These are phyloP conservation scores for Fusarium sp. DNA, from an alignment of 2,329 filamentous ascomycete genomes.

Conservation along the genomic window DNA sequence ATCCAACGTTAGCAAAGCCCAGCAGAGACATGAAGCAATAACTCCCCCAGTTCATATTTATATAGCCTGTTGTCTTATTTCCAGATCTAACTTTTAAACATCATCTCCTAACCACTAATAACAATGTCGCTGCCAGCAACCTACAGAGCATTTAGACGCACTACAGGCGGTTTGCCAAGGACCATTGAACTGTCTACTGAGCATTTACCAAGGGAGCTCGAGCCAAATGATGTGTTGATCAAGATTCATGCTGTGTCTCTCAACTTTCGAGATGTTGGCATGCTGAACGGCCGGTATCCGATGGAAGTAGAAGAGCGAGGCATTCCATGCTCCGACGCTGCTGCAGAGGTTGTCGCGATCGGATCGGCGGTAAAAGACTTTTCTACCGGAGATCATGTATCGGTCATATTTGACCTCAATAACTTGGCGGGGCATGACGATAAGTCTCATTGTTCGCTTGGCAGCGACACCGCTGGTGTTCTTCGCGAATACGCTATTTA, in stretches of 20 bases:
- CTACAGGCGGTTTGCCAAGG: background rate
- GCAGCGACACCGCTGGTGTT: background rate
- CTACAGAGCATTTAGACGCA: background rate
- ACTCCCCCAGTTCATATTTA: fast-evolving
- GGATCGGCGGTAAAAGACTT: background rate
- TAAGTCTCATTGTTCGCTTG: fast-evolving
- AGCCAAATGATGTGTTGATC: background rate
- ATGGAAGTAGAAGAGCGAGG: background rate
- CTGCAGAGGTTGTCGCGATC: background rate
- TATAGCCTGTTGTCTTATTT: fast-evolving
- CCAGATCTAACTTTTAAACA: too few species aligned
- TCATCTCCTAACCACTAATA: fast-evolving
- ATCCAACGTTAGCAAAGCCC: too few species aligned
- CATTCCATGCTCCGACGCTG: background rate
- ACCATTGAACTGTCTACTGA: background rate
- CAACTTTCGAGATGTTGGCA: background rate
- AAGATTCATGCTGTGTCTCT: background rate
- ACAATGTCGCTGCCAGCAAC: background rate
- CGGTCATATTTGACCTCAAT: background rate
- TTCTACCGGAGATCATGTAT: background rate
- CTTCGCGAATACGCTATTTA: background rate
- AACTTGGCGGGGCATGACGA: fast-evolving
- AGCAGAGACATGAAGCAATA: too few species aligned
- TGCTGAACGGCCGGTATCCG: background rate
- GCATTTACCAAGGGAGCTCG: fast-evolving